phyloP scores from a whole-genome alignment of 148 eudicot genomes.

The Rhododendron williamsianum region DNA sequence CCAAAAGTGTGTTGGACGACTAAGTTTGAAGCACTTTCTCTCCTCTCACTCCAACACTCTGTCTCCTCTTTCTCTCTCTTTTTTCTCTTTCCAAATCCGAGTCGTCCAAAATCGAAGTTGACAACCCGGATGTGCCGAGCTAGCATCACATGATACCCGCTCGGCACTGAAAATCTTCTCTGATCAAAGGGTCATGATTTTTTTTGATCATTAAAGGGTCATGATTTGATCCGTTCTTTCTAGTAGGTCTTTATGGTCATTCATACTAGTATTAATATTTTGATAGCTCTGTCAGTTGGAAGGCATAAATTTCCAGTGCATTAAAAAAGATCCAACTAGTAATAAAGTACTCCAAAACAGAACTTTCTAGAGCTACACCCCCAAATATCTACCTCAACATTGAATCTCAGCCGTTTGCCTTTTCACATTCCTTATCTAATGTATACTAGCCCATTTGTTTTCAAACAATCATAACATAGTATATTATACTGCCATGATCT shows the following conservation, averaged over 20 bases:
- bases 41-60: too few relatives aligned
- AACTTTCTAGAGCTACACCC: background rate
- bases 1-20: too few relatives aligned
- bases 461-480: background rate
- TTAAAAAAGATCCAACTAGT: background rate
- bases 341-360: background rate
- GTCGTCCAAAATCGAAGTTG: too few relatives aligned
- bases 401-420: conserved; percentile 2
- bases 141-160: too few relatives aligned
- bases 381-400: background rate
- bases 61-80: too few relatives aligned
- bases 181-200: background rate
- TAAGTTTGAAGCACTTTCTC: too few relatives aligned
- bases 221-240: background rate
- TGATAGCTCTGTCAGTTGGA: background rate
- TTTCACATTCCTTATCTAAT: background rate
- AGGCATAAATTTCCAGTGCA: background rate
- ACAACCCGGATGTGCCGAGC: rapidly evolving
- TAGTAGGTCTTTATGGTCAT: background rate
- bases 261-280: background rate
- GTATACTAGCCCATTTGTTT: too few relatives aligned
- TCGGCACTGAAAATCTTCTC: too few relatives aligned
- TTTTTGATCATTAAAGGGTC: background rate
- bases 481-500: background rate
- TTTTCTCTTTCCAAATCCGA: too few relatives aligned